Conservation (phyloP, 2,329 filamentous ascomycete genomes). For the Sarocladiaceae sp. region DNA sequence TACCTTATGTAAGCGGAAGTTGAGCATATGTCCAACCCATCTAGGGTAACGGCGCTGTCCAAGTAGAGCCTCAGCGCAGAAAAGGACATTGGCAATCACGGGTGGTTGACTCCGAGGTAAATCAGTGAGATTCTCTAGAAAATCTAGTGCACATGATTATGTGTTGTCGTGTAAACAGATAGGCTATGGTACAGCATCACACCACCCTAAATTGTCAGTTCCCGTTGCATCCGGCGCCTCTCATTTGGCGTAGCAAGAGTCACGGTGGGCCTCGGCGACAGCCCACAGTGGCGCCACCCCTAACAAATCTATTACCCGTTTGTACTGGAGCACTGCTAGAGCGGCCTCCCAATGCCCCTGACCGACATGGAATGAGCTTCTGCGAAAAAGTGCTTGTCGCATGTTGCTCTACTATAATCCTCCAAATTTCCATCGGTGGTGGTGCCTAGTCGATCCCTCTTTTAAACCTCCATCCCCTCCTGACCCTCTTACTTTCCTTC, state of each 20-base stretch:
- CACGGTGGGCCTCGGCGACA: background rate
- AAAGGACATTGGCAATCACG: too few relatives aligned
- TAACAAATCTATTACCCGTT: background rate
- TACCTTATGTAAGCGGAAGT: too few relatives aligned
- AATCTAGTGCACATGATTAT: too few relatives aligned
- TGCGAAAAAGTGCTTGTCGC: background rate
- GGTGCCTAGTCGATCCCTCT: conserved; percentile 4
- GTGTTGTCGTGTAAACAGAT: too few relatives aligned
- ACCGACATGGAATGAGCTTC: background rate
- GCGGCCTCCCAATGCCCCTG: background rate
- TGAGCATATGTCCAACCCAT: too few relatives aligned
- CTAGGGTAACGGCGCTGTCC: too few relatives aligned
- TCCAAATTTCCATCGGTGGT: background rate
- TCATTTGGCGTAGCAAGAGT: background rate
- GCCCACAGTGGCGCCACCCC: conserved; percentile 5
- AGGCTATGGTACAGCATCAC: too few relatives aligned
- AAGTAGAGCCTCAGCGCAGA: too few relatives aligned
- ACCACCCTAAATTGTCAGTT: background rate
- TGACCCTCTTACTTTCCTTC: background rate
- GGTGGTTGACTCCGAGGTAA: too few relatives aligned
- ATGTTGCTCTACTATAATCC: background rate
- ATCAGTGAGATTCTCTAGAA: too few relatives aligned
- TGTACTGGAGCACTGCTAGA: background rate
- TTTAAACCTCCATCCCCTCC: conserved; percentile 1
- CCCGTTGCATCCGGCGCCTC: background rate